Evolutionary conservation across 306 rosid species (phyloP).

Genomic region (Acacia crassicarpa): DNA sequence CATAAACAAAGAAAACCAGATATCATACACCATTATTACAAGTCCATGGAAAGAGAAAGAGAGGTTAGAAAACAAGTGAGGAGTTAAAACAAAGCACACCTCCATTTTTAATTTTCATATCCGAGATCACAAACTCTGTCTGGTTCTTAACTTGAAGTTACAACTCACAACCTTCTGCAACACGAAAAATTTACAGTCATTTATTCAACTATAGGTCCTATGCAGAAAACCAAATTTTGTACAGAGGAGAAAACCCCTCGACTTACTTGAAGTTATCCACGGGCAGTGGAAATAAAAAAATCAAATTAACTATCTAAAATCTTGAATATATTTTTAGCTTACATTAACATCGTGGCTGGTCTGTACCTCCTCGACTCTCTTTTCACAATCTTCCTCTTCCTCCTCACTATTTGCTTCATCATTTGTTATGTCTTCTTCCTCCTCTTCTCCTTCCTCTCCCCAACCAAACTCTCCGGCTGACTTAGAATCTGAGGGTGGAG

Average conservation of each 20-base stretch:
- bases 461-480: constrained; percentile 47
- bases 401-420: constrained; percentile 27
- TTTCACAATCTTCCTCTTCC: constrained; percentile 51
- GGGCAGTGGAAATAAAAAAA: constrained; percentile 21
- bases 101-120: constrained; percentile 26
- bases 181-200: constrained; percentile 31
- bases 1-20: neutral
- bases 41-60: neutral
- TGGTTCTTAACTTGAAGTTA: neutral
- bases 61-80: neutral
- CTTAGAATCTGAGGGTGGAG: constrained; percentile 39
- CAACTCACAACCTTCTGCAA: constrained; percentile 5
- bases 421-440: constrained; percentile 14
- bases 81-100: neutral
- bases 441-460: constrained; percentile 48
- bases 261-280: constrained; percentile 7
- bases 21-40: neutral
- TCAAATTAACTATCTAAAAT: constrained; percentile 7
- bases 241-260: constrained; percentile 20
- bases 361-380: constrained; percentile 50
- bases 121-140: constrained; percentile 25
- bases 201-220: constrained; percentile 33
- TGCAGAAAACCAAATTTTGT: constrained; percentile 31
- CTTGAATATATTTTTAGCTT: constrained; percentile 19
- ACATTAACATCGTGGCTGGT: constrained; percentile 39